Conservation (phyloP, 306 rosid species). For the Elaeagnus macrophylla region DNA sequence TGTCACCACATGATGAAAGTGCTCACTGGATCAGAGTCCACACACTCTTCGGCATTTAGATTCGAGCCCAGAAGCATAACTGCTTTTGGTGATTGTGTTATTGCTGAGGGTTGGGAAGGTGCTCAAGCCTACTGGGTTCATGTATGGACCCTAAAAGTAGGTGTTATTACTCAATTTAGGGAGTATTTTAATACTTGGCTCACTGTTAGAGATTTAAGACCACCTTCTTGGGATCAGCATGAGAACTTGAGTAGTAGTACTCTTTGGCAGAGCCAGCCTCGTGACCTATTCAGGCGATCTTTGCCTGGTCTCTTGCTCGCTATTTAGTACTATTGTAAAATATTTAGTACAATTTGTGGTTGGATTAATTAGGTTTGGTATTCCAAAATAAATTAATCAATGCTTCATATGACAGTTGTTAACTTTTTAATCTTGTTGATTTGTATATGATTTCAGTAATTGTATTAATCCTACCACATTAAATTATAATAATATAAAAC, state of each 20-base stretch:
- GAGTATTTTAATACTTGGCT: slow-evolving; percentile 96
- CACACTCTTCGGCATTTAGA: slow-evolving; percentile 34
- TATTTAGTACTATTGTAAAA: slow-evolving; percentile 18
- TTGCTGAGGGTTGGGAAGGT: slow-evolving; percentile 89
- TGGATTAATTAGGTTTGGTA: no score
- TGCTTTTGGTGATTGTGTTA: slow-evolving; percentile 44
- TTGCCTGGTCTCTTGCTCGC: slow-evolving; percentile 71
- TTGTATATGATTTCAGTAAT: no score
- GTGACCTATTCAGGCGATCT: slow-evolving; percentile 56
- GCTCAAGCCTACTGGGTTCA: slow-evolving; percentile 80
- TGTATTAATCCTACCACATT: no score
- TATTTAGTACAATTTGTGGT: no score
- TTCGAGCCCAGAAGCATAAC: slow-evolving; percentile 64
- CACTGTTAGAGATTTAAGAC: slow-evolving; percentile 63
- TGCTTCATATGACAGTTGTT: no score
- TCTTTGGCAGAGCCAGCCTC: slow-evolving; percentile 83
- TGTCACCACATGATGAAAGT: slow-evolving; percentile 89
- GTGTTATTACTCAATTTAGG: slow-evolving; percentile 55
- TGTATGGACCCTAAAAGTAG: slow-evolving; percentile 70
- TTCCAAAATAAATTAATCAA: no score
- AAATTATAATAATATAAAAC: no score
- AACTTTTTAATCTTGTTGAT: no score
- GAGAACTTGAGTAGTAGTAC: slow-evolving; percentile 21
- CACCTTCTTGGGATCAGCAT: slow-evolving; percentile 19
- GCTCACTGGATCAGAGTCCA: slow-evolving; percentile 56